phyloP scores from a whole-genome alignment of 2,329 filamentous ascomycete species.

The Thermoascus crustaceus region DNA sequence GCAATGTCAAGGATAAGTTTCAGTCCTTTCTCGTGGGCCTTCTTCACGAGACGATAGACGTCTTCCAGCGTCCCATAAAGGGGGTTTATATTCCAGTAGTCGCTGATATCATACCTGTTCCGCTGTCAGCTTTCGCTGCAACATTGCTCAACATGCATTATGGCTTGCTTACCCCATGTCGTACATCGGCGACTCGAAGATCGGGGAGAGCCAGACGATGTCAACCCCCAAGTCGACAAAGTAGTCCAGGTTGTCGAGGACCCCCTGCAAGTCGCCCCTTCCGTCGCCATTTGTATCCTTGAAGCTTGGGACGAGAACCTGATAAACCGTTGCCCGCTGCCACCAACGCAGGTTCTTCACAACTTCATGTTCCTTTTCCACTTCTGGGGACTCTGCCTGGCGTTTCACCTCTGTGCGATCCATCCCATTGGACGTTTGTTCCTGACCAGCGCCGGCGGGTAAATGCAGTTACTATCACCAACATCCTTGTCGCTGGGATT shows the following conservation, averaged over 20 bases:
- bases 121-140: background rate
- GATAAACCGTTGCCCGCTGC: constrained; percentile 29
- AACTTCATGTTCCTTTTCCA: constrained; percentile 2
- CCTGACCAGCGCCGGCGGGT: too few species aligned
- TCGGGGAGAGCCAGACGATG: constrained; percentile 38
- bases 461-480: too few species aligned
- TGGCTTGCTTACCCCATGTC: constrained; percentile 43
- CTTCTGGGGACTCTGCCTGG: background rate
- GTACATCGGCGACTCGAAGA: constrained; percentile 40
- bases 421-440: background rate
- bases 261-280: constrained; percentile 24
- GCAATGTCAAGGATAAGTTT: constrained; percentile 44
- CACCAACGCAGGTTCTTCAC: constrained; percentile 23
- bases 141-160: constrained; percentile 15
- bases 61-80: constrained; percentile 40
- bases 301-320: constrained; percentile 26
- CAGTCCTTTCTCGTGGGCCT: constrained; percentile 38
- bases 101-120: constrained; percentile 46
- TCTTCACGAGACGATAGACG: constrained; percentile 37
- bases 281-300: constrained; percentile 29
- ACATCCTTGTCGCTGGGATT: too few species aligned
- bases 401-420: constrained; percentile 5
- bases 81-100: constrained; percentile 40
- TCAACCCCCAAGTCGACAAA: constrained; percentile 21
- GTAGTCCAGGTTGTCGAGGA: constrained; percentile 24